These are phyloP conservation scores for Middelhovenomyces tepae DNA, from an alignment of 805 yeast species.

Conservation along the genomic window DNA sequence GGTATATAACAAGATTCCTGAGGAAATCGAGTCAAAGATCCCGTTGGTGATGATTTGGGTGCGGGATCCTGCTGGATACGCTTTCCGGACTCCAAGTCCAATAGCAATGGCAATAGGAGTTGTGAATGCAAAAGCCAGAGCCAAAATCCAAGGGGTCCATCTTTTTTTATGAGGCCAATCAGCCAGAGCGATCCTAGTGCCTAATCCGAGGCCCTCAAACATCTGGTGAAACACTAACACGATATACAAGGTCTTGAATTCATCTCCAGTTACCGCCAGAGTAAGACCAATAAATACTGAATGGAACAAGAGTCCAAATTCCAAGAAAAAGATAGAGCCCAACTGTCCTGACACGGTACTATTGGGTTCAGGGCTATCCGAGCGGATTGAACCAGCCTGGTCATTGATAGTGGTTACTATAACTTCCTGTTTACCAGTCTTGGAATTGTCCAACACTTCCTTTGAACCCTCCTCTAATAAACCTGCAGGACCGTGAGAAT, in stretches of 20 bases:
- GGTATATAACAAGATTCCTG: conserved; percentile 71
- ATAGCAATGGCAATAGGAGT: conserved; percentile 73
- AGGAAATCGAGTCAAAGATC: conserved; percentile 62
- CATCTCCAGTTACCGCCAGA: conserved; percentile 69
- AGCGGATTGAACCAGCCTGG: not conserved
- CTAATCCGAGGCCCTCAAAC: conserved; percentile 82
- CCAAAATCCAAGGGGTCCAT: conserved; percentile 34
- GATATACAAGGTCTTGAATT: conserved; percentile 59
- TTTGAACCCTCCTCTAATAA: not conserved
- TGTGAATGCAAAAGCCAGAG: conserved; percentile 39
- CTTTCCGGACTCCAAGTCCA: conserved; percentile 64
- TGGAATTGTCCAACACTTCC: not conserved
- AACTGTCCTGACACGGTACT: not conserved
- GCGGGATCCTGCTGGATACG: conserved; percentile 44
- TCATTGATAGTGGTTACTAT: conserved; percentile 1
- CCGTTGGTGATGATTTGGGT: conserved; percentile 60
- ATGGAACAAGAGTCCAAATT: conserved; percentile 76
- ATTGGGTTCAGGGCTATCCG: not conserved
- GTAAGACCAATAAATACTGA: conserved; percentile 76
- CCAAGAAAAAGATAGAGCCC: conserved; percentile 30
- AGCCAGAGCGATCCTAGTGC: conserved; percentile 59
- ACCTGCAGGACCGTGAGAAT: conserved; percentile 2
- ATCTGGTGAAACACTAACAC: conserved; percentile 51
- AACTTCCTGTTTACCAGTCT: not conserved
- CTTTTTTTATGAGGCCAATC: conserved; percentile 34